phyloP scores from a whole-genome alignment of 139 green algal genomes.

The Trebouxia sp. region DNA sequence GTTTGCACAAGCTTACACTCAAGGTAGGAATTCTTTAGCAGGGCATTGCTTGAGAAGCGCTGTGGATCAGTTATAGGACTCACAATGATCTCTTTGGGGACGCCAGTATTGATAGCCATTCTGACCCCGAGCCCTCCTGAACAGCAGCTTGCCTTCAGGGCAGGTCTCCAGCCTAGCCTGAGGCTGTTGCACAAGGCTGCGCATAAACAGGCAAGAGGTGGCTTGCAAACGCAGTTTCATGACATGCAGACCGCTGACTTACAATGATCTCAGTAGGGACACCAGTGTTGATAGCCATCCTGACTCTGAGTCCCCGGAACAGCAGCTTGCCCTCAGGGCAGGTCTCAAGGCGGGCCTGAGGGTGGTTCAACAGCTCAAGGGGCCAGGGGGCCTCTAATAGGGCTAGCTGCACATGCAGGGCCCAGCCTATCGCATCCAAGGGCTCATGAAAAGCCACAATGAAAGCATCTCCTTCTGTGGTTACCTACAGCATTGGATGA shows the following conservation, averaged over 20 bases:
- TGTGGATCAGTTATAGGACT: background rate
- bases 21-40: no score
- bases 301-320: conserved; percentile 36
- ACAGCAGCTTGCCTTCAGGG: conserved; percentile 18
- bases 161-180: background rate
- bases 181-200: background rate
- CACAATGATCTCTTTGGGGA: background rate
- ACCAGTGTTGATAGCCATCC: conserved; percentile 41
- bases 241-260: background rate
- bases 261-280: background rate
- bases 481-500: conserved; percentile 36
- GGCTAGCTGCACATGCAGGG: conserved; percentile 25
- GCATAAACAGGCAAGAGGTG: background rate
- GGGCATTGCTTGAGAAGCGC: background rate
- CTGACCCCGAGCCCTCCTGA: conserved; percentile 36
- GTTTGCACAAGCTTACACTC: no score
- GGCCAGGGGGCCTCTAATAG: conserved; percentile 20
- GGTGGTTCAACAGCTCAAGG: background rate
- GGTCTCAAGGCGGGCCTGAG: background rate
- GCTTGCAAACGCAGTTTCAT: background rate
- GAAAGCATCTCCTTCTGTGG: conserved; percentile 65
- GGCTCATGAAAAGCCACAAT: conserved; percentile 44
- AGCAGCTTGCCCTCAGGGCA: conserved; percentile 19
- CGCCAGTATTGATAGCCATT: conserved; percentile 40
- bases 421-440: conserved; percentile 41